These are phyloP conservation scores for Centrapalus pauciflorus DNA, from an alignment of 129 eudicot genomes.

Conservation along the genomic window DNA sequence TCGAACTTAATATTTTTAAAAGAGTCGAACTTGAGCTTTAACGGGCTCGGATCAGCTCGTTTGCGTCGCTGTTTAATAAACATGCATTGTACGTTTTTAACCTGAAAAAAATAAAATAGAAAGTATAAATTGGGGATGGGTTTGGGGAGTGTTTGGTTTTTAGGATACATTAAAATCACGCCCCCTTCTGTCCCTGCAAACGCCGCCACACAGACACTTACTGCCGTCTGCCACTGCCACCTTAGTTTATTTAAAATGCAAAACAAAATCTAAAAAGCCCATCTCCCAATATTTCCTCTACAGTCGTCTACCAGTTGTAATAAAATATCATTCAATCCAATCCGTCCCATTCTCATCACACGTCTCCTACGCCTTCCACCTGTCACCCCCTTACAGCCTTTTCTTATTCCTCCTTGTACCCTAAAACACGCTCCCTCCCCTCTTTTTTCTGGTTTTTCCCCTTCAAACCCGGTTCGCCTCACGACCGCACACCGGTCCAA, in stretches of 20 bases:
- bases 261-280: slow-evolving; percentile 22
- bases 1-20: too few species aligned
- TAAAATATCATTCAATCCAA: slow-evolving; percentile 23
- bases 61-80: too few species aligned
- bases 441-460: background rate
- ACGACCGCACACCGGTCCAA: slow-evolving; percentile 12
- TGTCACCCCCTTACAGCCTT: slow-evolving; percentile 46
- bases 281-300: slow-evolving; percentile 32
- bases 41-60: too few species aligned
- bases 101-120: too few species aligned
- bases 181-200: slow-evolving; percentile 64
- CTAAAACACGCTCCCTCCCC: slow-evolving; percentile 61
- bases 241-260: slow-evolving; percentile 54
- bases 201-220: slow-evolving; percentile 68
- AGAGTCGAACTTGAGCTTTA: too few species aligned
- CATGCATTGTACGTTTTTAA: too few species aligned
- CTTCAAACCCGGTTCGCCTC: slow-evolving; percentile 10
- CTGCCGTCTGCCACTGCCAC: slow-evolving; percentile 40
- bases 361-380: slow-evolving; percentile 35
- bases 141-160: slow-evolving; percentile 11
- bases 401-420: slow-evolving; percentile 59
- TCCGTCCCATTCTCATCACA: slow-evolving; percentile 51
- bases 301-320: slow-evolving; percentile 49
- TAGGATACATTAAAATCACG: slow-evolving; percentile 58
- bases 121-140: background rate